Evolutionary conservation across 2,329 filamentous ascomycete genomes (phyloP).

Genomic region (Fusarium sp.): DNA sequence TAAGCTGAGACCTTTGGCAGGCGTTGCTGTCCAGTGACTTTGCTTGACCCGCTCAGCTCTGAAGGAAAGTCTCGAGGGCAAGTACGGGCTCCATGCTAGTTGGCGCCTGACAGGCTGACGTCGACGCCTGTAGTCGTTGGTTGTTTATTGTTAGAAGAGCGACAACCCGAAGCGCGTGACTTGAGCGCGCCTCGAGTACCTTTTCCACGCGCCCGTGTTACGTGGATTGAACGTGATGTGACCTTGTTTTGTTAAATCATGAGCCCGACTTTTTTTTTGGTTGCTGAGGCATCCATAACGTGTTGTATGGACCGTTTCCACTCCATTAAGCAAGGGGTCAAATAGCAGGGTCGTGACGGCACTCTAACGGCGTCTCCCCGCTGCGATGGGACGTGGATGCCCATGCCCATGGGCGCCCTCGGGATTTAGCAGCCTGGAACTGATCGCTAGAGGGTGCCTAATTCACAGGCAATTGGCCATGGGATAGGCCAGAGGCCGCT

Average conservation of each 20-base stretch:
- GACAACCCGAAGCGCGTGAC: constrained; percentile 32
- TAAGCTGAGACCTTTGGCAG: constrained; percentile 39
- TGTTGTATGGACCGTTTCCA: constrained; percentile 14
- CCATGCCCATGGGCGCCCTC: not conserved
- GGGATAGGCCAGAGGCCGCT: constrained; percentile 5
- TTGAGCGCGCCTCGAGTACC: constrained; percentile 16
- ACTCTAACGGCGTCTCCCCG: constrained; percentile 29
- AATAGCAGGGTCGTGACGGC: constrained; percentile 27
- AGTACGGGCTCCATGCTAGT: not conserved
- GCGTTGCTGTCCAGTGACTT: constrained; percentile 43
- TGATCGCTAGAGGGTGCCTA: constrained; percentile 28
- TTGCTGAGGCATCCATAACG: constrained; percentile 45
- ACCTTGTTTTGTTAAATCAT: constrained; percentile 37
- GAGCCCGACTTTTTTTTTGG: constrained; percentile 24
- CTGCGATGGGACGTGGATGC: constrained; percentile 3
- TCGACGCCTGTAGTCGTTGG: constrained; percentile 5
- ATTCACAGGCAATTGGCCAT: constrained; percentile 6
- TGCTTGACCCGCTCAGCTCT: constrained; percentile 22
- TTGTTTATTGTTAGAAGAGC: constrained; percentile 5
- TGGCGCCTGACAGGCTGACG: constrained; percentile 35
- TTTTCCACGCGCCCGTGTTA: constrained; percentile 38
- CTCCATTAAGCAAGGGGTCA: constrained; percentile 29
- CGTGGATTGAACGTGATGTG: constrained; percentile 33
- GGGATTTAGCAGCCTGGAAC: constrained; percentile 30
- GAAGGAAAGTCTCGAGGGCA: constrained; percentile 28